Conservation (phyloP, 2,329 filamentous ascomycete species). For the Lachnellula willkommii region DNA sequence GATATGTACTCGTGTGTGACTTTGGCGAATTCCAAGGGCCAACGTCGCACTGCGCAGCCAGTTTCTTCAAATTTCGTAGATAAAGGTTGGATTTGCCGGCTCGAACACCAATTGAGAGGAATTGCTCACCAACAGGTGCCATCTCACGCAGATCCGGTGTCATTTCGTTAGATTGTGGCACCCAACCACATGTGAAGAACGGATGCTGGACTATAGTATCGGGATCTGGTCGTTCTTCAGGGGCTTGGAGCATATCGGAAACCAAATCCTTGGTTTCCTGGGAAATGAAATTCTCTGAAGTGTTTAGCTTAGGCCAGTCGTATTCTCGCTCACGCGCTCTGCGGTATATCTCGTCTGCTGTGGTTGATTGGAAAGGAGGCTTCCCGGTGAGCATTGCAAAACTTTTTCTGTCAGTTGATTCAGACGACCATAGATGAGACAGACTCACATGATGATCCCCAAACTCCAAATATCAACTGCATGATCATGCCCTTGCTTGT, state of each 20-base stretch:
- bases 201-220: conserved; percentile 74
- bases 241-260: conserved; percentile 67
- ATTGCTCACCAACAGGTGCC: conserved; percentile 52
- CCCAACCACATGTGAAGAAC: conserved; percentile 73
- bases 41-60: conserved; percentile 55
- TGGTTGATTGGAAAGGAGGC: conserved; percentile 90
- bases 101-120: conserved; percentile 42
- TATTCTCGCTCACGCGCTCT: conserved; percentile 67
- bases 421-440: background rate
- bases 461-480: conserved; percentile 98
- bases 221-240: conserved; percentile 67
- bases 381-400: conserved; percentile 97
- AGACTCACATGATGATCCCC: conserved; percentile 80
- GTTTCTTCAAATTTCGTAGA: conserved; percentile 48
- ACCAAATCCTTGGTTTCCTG: conserved; percentile 74
- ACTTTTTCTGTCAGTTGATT: conserved; percentile 40
- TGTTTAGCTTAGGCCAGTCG: conserved; percentile 67
- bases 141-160: conserved; percentile 52
- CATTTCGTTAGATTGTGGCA: conserved; percentile 59
- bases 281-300: conserved; percentile 64
- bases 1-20: conserved; percentile 48
- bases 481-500: conserved; percentile 90
- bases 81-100: conserved; percentile 36
- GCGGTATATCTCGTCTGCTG: conserved; percentile 79
- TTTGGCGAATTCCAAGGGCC: conserved; percentile 48